Evolutionary conservation across 2,329 filamentous ascomycete species (phyloP).

Genomic region (Fonsecaea multimorphosa): DNA sequence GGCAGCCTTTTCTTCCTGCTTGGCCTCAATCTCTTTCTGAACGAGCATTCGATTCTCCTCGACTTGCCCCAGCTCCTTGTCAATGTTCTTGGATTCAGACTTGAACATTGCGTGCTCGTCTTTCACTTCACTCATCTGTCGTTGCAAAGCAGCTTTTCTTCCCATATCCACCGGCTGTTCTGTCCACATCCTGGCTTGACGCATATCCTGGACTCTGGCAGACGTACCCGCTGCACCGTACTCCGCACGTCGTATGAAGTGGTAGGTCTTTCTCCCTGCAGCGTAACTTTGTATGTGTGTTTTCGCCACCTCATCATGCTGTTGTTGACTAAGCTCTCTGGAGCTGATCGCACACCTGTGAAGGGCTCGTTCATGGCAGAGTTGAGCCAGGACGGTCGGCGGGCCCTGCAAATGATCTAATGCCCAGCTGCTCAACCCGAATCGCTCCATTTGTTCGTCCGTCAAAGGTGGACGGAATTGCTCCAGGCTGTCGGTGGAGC

Average conservation of each 20-base stretch:
- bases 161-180: conserved; percentile 72
- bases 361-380: conserved; percentile 75
- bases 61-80: conserved; percentile 39
- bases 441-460: conserved; percentile 59
- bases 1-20: conserved; percentile 54
- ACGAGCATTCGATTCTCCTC: conserved; percentile 42
- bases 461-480: conserved; percentile 63
- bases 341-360: conserved; percentile 71
- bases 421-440: conserved; percentile 79
- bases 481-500: conserved; percentile 52
- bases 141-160: conserved; percentile 65
- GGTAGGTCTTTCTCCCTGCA: conserved; percentile 68
- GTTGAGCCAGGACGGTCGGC: conserved; percentile 81
- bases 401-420: conserved; percentile 82
- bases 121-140: conserved; percentile 53
- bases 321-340: conserved; percentile 67
- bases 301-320: conserved; percentile 69
- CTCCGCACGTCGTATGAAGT: conserved; percentile 73
- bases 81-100: conserved; percentile 33
- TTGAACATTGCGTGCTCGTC: conserved; percentile 47
- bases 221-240: conserved; percentile 78
- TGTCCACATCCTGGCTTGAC: conserved; percentile 72
- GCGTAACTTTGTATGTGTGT: conserved; percentile 71
- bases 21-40: conserved; percentile 13
- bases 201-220: conserved; percentile 68